A percentile compares a stretch with the other conserved stretches of the same genome.
Conservation (phyloP, 305 asterid species). For the Fraxinus ornus region DNA sequence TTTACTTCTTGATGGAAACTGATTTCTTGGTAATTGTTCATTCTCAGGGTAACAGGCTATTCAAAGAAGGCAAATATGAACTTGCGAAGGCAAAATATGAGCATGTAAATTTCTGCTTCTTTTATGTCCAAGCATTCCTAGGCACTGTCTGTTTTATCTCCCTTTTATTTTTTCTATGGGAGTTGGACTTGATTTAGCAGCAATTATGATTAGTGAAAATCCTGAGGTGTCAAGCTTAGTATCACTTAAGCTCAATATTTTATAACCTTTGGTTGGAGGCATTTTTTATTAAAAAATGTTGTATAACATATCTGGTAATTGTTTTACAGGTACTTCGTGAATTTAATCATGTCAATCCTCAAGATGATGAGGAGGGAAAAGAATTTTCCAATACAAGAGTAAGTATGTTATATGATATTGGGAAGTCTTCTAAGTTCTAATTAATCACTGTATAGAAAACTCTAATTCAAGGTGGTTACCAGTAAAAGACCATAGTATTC, state of each 20-base stretch:
- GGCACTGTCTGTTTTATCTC: not conserved
- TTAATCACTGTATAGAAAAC: not conserved
- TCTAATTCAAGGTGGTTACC: not conserved
- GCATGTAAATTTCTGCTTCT: conserved; percentile 38
- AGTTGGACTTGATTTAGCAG: not conserved
- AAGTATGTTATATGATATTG: conserved; percentile 27
- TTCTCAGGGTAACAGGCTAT: conserved; percentile 96
- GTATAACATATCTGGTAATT: conserved; percentile 11
- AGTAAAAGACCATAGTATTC: not conserved
- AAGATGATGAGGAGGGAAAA: conserved; percentile 91
- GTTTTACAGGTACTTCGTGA: conserved; percentile 81
- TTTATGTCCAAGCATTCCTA: not conserved
- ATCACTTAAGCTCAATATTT: conserved; percentile 18
- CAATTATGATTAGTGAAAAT: not conserved
- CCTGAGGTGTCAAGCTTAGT: not conserved
- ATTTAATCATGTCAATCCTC: conserved; percentile 95
- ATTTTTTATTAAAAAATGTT: conserved; percentile 9
- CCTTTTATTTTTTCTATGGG: not conserved
- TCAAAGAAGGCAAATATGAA: conserved; percentile 88
- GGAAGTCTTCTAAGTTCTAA: not conserved
- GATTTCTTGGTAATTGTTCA: conserved; percentile 10
- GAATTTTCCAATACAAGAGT: conserved; percentile 87
- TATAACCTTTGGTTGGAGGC: not conserved
- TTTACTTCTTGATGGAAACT: conserved; percentile 3
- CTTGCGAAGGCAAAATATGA: conserved; percentile 98